These are phyloP conservation scores for Claviceps paspali DNA, from an alignment of 2,329 filamentous ascomycete genomes.

Conservation along the genomic window DNA sequence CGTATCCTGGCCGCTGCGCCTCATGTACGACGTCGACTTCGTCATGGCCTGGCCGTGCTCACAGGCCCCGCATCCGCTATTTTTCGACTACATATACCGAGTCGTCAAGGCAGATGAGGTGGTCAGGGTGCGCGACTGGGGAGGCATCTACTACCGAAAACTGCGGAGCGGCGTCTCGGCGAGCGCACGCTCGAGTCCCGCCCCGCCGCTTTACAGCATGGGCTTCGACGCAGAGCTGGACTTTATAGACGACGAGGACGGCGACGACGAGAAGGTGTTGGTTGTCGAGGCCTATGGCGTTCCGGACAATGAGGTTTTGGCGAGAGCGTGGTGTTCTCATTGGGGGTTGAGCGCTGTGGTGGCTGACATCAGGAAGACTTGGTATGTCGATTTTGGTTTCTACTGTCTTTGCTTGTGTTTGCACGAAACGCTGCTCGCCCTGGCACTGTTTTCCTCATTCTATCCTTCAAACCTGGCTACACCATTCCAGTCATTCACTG, in stretches of 20 bases:
- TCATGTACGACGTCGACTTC: constrained; percentile 52
- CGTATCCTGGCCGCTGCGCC: constrained; percentile 45
- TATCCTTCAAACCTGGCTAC: too few species aligned
- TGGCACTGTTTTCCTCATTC: too few species aligned
- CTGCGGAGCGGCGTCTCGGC: constrained; percentile 8
- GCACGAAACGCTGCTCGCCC: too few species aligned
- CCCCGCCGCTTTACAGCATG: constrained; percentile 11
- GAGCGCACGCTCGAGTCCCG: constrained; percentile 21
- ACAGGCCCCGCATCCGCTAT: constrained; percentile 51
- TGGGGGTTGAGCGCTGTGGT: constrained; percentile 59
- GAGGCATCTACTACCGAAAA: constrained; percentile 23
- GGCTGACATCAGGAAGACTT: constrained; percentile 53
- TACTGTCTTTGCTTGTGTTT: not conserved
- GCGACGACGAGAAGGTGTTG: constrained; percentile 50
- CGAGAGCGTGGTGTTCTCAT: constrained; percentile 61
- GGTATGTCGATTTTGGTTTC: constrained; percentile 26
- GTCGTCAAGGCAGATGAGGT: constrained; percentile 48
- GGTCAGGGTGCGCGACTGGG: constrained; percentile 52
- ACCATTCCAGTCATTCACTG: not conserved
- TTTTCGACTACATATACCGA: constrained; percentile 53
- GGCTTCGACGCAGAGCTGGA: constrained; percentile 8
- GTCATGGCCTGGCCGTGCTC: constrained; percentile 50
- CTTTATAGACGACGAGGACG: constrained; percentile 18
- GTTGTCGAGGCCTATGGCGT: constrained; percentile 61
- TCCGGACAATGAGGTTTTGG: constrained; percentile 60